Evolutionary conservation across 2,329 filamentous ascomycete species (phyloP), one percentile per base, ranked within the genome.

Genomic region (Diaporthe vaccinii): DNA sequence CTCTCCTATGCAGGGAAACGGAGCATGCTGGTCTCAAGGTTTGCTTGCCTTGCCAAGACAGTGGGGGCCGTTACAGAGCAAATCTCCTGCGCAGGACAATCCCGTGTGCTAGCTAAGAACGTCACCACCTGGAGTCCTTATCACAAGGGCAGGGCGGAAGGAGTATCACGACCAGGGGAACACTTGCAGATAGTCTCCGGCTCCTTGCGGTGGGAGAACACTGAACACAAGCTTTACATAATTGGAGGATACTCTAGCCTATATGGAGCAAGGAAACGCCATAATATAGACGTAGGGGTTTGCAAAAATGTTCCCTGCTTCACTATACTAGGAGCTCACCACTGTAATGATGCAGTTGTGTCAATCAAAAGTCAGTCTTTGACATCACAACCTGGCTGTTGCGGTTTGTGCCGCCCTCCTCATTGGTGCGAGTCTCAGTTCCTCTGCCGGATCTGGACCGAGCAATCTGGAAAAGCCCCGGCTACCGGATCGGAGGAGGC

Each of bases 391-490:
- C 8, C 57, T 28, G 34, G 17, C 22, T 53, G 41, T 28, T 51
- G 65, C 46, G 53, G 22, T 15, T 25, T 20, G 31, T 55, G 61
- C 28, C 9, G 41, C 14, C 41, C 36, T 28, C 14, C n/a, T 15
- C 41, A 49, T 31, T 49, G 41, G 28, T 46, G 41, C 31, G 41
- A 8, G 61, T 28, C 10, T 34, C 8, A 15, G 12, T 25, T 28
- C 65, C 65, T 20, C 41, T 55, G 65, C 55, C 46, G 46, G 65
- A 51, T 15, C 36, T 31, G 9, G 49, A 39, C 65, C 34, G 65
- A 69, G 46, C 49, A 53, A 4, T 51, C 62, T 39, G 65, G 34
- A 28, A 10, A 17, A 53, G 65, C 65, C 49, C n/a, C 44, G 44
- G 44, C 62, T 51, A 51, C 34, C 34, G 49, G 65, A 8, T 69